Base-by-base conservation (phyloP, 371 early-diverging fungal genomes). In the Capillidium rhysosporum region DNA sequence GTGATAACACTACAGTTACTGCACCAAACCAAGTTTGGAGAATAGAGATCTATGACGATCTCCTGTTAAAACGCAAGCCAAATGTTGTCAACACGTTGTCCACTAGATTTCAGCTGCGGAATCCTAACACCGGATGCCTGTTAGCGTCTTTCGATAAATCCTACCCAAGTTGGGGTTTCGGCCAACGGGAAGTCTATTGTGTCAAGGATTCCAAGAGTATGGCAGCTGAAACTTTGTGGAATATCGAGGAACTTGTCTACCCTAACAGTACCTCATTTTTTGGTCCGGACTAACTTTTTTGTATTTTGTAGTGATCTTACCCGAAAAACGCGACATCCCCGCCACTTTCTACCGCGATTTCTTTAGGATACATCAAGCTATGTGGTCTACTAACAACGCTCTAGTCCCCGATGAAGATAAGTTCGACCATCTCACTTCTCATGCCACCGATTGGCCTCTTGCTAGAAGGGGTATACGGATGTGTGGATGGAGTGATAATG, bases 301-400 rank as follows among this genome's bases (percentile, higher is more conserved):
- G 12, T 39, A 39, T 39, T 23, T 18, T 9, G 18, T 44, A 59
- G 59, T 57, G 71, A 84, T 64, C 54, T 69, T 60, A 34, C 78
- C 65, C 57, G 79, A 68, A 46, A 73, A 61, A 21, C 59, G 54
- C 12, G 49, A 65, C 2, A 26, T 59, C 52, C 83, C 80, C 67
- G 75, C 85, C 18, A 67, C 63, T 18, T 97, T 98, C 64, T 63
- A 88, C 52, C 71, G 75, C 49, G 86, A 94, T 67, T 86, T 97
- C 62, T 66, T 86, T 55, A 90, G 94, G 63, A 68, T 93, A 54
- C 97, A 99, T 63, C 82, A 83, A 3, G 92, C 94, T 34, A 98
- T 98, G 99, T 92, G 88, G 82, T 82, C 82, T 0, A 83, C 88
- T 20, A 99, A 99, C 73, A 98, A 98, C 61, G 95, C 97, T 7